Evolutionary conservation across 208 protist genomes (phyloP).

Genomic region (Wallacemonas sp.): DNA sequence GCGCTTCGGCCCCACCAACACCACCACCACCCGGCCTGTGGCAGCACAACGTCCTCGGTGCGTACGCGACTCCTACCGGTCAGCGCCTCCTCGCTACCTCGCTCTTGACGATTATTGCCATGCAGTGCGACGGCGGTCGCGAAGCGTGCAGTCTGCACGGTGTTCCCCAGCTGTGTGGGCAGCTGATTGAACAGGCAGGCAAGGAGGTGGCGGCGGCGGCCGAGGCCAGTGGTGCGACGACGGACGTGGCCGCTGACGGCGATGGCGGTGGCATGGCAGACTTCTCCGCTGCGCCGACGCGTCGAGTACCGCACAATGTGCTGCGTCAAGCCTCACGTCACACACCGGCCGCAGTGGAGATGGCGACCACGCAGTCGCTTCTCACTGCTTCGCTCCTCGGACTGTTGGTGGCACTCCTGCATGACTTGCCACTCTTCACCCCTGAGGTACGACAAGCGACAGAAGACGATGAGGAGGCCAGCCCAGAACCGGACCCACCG

Average conservation of each 20-base stretch:
- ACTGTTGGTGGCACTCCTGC: conserved; percentile 49
- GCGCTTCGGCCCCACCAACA: not conserved
- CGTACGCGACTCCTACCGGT: conserved; percentile 47
- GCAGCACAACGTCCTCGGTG: conserved; percentile 66
- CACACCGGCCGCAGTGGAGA: not conserved
- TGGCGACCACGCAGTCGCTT: not conserved
- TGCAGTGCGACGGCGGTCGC: conserved; percentile 48
- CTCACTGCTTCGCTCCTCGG: conserved; percentile 35
- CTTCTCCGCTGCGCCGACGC: no score
- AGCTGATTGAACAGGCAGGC: conserved; percentile 41
- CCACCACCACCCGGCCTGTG: conserved; percentile 39
- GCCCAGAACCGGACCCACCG: conserved; percentile 6
- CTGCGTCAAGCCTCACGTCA: not conserved
- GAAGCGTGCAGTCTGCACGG: conserved; percentile 44
- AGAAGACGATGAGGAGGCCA: not conserved
- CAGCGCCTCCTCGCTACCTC: conserved; percentile 68
- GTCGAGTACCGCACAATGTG: no score
- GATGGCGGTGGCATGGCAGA: no score
- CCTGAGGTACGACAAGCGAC: not conserved
- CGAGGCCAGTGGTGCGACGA: not conserved
- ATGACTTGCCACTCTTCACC: conserved; percentile 27
- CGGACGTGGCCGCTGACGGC: conserved; percentile 1
- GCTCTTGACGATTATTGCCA: conserved; percentile 54
- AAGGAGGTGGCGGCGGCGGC: conserved; percentile 12
- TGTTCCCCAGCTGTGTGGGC: conserved; percentile 61